A percentile compares a stretch with the other conserved stretches of the same genome.
Evolutionary conservation across 805 yeast genomes (phyloP).

Genomic region (Cyberlindnera meyerae): DNA sequence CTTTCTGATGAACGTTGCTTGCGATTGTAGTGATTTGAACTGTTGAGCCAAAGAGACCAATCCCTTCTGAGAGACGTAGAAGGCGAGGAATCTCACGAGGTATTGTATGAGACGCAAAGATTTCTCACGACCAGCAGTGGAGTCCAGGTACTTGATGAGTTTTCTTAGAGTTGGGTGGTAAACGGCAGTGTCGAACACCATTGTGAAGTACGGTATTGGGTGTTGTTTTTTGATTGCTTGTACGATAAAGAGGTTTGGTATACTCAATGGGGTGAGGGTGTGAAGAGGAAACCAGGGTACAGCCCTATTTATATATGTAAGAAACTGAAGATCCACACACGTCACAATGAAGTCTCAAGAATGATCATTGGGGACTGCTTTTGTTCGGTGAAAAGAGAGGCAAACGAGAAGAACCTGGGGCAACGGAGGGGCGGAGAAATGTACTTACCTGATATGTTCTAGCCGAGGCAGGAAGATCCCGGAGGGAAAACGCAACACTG

Average conservation of each 20-base stretch:
- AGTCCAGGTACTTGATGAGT: conserved; percentile 58
- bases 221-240: background rate
- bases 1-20: conserved; percentile 71
- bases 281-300: too few species aligned
- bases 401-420: conserved; percentile 7
- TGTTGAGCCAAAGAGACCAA: conserved; percentile 43
- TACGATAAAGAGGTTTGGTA: too few species aligned
- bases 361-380: too few species aligned
- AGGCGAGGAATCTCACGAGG: conserved; percentile 67
- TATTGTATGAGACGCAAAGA: conserved; percentile 75
- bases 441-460: too few species aligned
- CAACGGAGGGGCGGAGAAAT: too few species aligned
- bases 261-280: too few species aligned
- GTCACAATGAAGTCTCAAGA: too few species aligned
- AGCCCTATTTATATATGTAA: too few species aligned
- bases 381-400: too few species aligned
- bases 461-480: background rate
- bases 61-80: conserved; percentile 54
- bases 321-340: too few species aligned
- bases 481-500: background rate
- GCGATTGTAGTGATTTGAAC: conserved; percentile 52
- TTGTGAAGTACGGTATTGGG: too few species aligned
- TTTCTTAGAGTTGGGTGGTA: conserved; percentile 71
- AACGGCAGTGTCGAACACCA: conserved; percentile 65
- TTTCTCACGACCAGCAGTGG: conserved; percentile 77